A percentile compares a stretch with the other conserved stretches of the same genome.
Conservation (phyloP, 108 stramenopile species). For the Skeletonema grethae region DNA sequence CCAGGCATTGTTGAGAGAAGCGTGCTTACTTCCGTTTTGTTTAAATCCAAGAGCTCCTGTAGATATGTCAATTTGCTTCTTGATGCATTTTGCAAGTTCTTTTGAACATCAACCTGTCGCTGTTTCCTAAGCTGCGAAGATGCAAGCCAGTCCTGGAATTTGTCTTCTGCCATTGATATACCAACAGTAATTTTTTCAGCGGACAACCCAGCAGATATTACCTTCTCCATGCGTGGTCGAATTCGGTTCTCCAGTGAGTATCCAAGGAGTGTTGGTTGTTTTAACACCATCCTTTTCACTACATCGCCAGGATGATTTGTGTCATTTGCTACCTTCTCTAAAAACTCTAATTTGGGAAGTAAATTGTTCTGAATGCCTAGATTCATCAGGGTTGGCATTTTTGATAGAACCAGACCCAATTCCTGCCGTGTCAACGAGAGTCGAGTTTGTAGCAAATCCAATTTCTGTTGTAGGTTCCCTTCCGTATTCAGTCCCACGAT, state of each 20-base stretch:
- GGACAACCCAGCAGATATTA: slow-evolving; percentile 50
- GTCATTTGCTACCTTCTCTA: slow-evolving; percentile 38
- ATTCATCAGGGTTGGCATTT: slow-evolving; percentile 71
- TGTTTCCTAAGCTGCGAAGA: slow-evolving; percentile 21
- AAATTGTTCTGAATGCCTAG: slow-evolving; percentile 60
- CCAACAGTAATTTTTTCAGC: slow-evolving; percentile 65
- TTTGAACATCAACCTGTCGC: neutral
- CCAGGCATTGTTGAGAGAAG: slow-evolving; percentile 20
- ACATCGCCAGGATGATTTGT: slow-evolving; percentile 7
- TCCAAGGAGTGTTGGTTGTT: slow-evolving; percentile 72
- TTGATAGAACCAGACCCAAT: slow-evolving; percentile 56
- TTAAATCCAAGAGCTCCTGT: slow-evolving; percentile 12
- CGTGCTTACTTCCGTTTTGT: slow-evolving; percentile 16
- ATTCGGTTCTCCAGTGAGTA: slow-evolving; percentile 79
- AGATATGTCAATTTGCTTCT: slow-evolving; percentile 28
- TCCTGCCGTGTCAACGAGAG: slow-evolving; percentile 35
- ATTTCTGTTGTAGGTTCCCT: slow-evolving; percentile 55
- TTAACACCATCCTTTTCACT: slow-evolving; percentile 51
- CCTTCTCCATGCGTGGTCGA: slow-evolving; percentile 62
- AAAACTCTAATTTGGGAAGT: slow-evolving; percentile 69
- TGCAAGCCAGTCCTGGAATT: slow-evolving; percentile 67
- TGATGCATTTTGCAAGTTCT: slow-evolving; percentile 9
- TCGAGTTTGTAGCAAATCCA: slow-evolving; percentile 58
- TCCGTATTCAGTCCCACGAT: slow-evolving; percentile 56
- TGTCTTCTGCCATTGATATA: slow-evolving; percentile 65